Conservation (phyloP, 1,139 yeast species). For the Kodamaea arcana region DNA sequence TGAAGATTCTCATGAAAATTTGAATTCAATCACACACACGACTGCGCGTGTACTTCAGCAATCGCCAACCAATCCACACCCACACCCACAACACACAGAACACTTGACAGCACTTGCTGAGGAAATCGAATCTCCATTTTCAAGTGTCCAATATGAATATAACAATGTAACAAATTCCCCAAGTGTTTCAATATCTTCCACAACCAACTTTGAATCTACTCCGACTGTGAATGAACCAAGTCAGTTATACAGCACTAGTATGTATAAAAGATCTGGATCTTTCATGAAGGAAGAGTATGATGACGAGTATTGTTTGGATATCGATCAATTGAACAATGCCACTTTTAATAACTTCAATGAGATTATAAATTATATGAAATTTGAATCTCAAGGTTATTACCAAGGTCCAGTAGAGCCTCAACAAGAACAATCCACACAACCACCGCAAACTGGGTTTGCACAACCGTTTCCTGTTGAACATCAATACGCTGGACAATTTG, state of each 20-base stretch:
- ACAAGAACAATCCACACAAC: slow-evolving; percentile 3
- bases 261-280: slow-evolving; percentile 5
- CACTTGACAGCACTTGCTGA: slow-evolving; percentile 1
- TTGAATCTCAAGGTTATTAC: slow-evolving; percentile 15
- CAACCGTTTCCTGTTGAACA: slow-evolving; percentile 1
- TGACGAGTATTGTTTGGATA: slow-evolving; percentile 45
- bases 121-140: slow-evolving; percentile 10
- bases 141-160: slow-evolving; percentile 2
- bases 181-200: slow-evolving; percentile 1
- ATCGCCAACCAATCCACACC: neutral
- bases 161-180: slow-evolving; percentile 1
- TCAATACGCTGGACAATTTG: slow-evolving; percentile 2
- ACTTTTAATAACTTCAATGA: slow-evolving; percentile 20
- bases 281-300: slow-evolving; percentile 32
- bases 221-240: neutral
- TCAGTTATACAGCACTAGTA: slow-evolving; percentile 5
- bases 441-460: slow-evolving; percentile 1
- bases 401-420: slow-evolving; percentile 32
- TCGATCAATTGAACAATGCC: slow-evolving; percentile 36
- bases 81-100: neutral
- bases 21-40: neutral
- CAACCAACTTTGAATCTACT: slow-evolving; percentile 1
- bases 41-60: too few relatives aligned
- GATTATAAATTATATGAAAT: slow-evolving; percentile 15
- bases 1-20: neutral